Conservation (phyloP, 2,329 filamentous ascomycete species). For the Fusarium sp. region DNA sequence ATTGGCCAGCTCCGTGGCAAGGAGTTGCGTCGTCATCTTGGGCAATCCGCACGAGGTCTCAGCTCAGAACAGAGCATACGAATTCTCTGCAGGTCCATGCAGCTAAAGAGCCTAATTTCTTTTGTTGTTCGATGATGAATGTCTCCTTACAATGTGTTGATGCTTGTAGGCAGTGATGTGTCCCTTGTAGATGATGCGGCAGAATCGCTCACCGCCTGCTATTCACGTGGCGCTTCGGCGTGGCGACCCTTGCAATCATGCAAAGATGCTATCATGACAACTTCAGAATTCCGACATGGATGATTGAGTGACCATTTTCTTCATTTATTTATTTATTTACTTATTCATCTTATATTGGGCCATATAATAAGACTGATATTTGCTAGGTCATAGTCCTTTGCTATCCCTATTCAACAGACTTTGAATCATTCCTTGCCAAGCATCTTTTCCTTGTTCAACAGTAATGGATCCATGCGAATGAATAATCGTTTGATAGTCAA, state of each 20-base stretch:
- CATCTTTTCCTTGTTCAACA: neutral
- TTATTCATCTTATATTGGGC: neutral
- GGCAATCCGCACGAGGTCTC: constrained; percentile 36
- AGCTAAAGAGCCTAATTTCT: constrained; percentile 34
- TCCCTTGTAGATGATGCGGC: constrained; percentile 49
- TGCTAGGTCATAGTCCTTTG: too few species aligned
- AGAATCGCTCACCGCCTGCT: constrained; percentile 48
- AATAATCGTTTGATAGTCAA: neutral
- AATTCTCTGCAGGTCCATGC: constrained; percentile 44
- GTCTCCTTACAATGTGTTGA: constrained; percentile 29
- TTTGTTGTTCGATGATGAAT: constrained; percentile 32
- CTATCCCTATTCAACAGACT: too few species aligned
- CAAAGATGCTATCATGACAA: constrained; percentile 20
- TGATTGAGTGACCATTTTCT: neutral
- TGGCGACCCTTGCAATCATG: constrained; percentile 12
- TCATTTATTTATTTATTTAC: neutral
- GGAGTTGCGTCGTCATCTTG: too few species aligned
- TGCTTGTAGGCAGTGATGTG: constrained; percentile 46
- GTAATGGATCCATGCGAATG: too few species aligned
- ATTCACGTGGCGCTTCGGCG: constrained; percentile 42
- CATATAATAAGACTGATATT: too few species aligned
- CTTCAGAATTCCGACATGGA: neutral
- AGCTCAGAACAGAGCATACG: constrained; percentile 45
- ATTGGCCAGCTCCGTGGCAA: too few species aligned
- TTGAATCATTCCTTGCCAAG: neutral